phyloP scores from a whole-genome alignment of 1,284 basidiomycete genomes.

The Puccinia horiana region DNA sequence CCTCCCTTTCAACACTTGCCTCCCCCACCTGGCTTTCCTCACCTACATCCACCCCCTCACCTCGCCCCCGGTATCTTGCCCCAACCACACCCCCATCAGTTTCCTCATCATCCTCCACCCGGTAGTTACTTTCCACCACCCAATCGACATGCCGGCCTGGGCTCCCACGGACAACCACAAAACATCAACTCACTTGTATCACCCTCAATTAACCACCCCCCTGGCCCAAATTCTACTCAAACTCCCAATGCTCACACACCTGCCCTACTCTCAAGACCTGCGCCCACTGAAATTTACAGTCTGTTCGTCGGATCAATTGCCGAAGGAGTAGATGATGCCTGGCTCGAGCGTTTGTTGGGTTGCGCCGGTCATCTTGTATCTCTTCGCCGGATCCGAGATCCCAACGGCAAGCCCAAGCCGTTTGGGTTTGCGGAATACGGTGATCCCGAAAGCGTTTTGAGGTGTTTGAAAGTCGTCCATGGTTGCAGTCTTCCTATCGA shows the following conservation, averaged over 20 bases:
- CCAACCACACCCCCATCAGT: conserved; percentile 43
- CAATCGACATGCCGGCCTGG: conserved; percentile 47
- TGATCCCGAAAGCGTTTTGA: conserved; percentile 56
- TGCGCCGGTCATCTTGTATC: conserved; percentile 55
- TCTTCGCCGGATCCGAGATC: conserved; percentile 53
- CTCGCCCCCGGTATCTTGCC: conserved; percentile 11
- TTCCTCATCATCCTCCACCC: conserved; percentile 44
- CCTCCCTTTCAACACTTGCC: conserved; percentile 40
- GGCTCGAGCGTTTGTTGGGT: conserved; percentile 56
- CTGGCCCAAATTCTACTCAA: conserved; percentile 18
- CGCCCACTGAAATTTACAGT: conserved; percentile 53
- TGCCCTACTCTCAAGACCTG: conserved; percentile 29
- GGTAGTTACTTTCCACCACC: conserved; percentile 31
- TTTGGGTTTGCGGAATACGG: conserved; percentile 58
- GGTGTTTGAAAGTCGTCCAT: conserved; percentile 56
- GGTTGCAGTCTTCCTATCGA: conserved; percentile 52
- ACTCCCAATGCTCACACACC: background rate
- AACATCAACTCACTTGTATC: conserved; percentile 27
- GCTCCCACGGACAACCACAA: conserved; percentile 44
- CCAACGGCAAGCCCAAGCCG: conserved; percentile 53
- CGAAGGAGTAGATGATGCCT: conserved; percentile 55
- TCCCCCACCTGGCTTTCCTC: conserved; percentile 43
- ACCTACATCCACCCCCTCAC: conserved; percentile 41
- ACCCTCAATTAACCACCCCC: conserved; percentile 26
- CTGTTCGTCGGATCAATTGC: conserved; percentile 56